Percentiles rank a stretch among this genome's conserved stretches.
Conservation (phyloP, 257 asterid species). For the Solanum clarkiae region DNA sequence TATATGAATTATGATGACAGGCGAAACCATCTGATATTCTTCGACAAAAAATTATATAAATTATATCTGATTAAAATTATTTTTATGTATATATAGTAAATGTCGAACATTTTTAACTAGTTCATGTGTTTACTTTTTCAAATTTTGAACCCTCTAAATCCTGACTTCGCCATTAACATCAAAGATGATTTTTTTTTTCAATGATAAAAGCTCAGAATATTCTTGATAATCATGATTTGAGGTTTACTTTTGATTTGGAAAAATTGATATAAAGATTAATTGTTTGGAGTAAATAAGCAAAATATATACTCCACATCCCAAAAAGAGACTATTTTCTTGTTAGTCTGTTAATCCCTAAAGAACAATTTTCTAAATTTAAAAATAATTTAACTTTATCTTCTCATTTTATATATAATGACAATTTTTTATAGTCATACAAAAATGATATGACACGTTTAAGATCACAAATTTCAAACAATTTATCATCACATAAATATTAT, state of each 20-base stretch:
- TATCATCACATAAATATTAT: not conserved
- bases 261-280: not conserved
- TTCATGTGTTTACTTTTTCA: too few relatives aligned
- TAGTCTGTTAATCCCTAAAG: not conserved
- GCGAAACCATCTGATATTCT: too few relatives aligned
- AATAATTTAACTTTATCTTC: not conserved
- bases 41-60: too few relatives aligned
- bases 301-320: not conserved
- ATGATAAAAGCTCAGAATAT: not conserved
- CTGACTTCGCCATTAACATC: not conserved
- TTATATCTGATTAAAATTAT: too few relatives aligned
- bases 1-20: not conserved
- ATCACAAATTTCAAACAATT: not conserved
- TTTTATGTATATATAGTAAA: too few relatives aligned
- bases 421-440: not conserved
- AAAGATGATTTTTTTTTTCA: not conserved
- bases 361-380: not conserved
- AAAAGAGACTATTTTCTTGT: not conserved
- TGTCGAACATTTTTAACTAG: too few relatives aligned
- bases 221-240: not conserved
- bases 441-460: not conserved
- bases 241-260: not conserved
- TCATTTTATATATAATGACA: not conserved
- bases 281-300: not conserved
- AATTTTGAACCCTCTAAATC: too few relatives aligned